Base-by-base conservation (phyloP, 202 grass and related monocot species). In the Zoysia matrella region DNA sequence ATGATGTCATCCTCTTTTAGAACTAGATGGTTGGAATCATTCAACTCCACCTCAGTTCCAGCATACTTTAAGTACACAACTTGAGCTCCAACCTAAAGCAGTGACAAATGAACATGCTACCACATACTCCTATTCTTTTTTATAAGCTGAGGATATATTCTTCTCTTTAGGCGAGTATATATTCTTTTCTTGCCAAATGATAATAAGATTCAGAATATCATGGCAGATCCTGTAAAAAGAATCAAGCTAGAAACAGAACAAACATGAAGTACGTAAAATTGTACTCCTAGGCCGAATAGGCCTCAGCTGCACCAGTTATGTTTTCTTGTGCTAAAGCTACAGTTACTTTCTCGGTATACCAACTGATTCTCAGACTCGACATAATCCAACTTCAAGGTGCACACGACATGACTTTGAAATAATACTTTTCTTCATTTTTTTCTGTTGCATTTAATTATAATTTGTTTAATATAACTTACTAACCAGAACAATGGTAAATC, bases 31-130 rank as follows among this genome's bases (percentile, higher is more conserved):
- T 91, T 97, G 47, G 74, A 39, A 53, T 90, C 92, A 80, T 97
- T 86, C 75, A 97, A 88, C 71, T 93, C 95, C 42, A 97, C 82
- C 79, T 97, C 90, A 44, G 88, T 97, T 79, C 95, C 95, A 60
- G 92, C 92, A 80, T 91, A 94, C 84, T 83, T 97, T 0, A 86
- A 94, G 65, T 94, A 94, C 39, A 94, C 67, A 54, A 94, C 92
- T 72, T 91, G 84, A 39, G 85, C 75, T 49, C 92, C 95, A 80
- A 79, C 73, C 90, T 94, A 45, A 11, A 64, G 50, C 41, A 81
- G 43, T 55, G 74, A 63, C 46, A 85, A 14, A 74, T 64, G 36
- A 5, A 41, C 9, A 86, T 15, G 47, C 86, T 48, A 82, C 8
- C 2, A 36, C 10, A 36, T 8, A 36, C 22, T 22, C 22, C 22